Evolutionary conservation across 495 filamentous ascomycete genomes (phyloP).

Genomic region (Massariosphaeria phaeospora): DNA sequence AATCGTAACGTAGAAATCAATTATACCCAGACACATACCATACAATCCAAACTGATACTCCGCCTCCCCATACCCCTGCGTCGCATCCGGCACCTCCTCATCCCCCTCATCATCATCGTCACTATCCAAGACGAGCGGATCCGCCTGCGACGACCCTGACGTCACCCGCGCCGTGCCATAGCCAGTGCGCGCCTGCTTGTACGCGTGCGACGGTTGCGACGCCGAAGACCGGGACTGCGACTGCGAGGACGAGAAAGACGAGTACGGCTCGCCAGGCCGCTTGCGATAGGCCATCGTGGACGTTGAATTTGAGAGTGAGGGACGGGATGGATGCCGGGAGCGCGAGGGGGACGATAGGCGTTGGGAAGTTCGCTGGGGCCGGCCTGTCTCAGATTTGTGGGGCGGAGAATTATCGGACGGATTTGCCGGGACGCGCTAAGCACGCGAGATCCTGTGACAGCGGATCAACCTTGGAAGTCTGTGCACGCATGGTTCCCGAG

Average conservation of each 20-base stretch:
- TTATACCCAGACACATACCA: no score
- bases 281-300: constrained; percentile 13
- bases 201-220: neutral
- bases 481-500: no score
- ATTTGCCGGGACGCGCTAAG: neutral
- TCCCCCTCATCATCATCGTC: constrained; percentile 27
- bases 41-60: constrained; percentile 30
- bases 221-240: constrained; percentile 12
- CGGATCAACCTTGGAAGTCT: neutral
- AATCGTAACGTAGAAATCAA: no score
- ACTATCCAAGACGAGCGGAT: constrained; percentile 18
- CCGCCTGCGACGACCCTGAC: constrained; percentile 19
- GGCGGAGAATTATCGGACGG: neutral
- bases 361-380: no score
- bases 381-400: no score
- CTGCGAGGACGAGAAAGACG: constrained; percentile 5
- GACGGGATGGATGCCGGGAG: no score
- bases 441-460: neutral
- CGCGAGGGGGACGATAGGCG: no score
- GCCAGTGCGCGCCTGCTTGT: constrained; percentile 18
- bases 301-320: neutral
- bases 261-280: neutral
- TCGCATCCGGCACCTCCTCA: constrained; percentile 17
- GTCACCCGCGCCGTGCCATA: constrained; percentile 6
- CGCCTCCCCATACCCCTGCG: constrained; percentile 16